Evolutionary conservation across 345 rosid genomes (phyloP).

Genomic region (Gossypium mustelinum): DNA sequence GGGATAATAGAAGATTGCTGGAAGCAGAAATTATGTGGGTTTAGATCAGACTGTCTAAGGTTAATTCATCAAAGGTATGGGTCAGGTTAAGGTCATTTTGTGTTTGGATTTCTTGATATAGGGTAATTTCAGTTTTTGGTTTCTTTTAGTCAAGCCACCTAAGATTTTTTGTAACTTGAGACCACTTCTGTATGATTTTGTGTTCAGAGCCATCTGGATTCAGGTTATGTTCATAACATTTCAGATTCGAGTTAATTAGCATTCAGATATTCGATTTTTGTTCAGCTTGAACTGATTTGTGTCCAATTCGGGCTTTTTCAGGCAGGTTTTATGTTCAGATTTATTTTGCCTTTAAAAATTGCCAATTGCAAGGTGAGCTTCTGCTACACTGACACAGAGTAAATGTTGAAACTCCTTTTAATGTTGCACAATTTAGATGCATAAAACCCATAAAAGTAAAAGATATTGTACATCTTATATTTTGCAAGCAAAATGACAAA

Average conservation of each 20-base stretch:
- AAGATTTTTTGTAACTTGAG: background rate
- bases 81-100: background rate
- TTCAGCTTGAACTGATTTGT: background rate
- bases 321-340: background rate
- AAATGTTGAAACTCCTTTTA: background rate
- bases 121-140: background rate
- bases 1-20: too few relatives aligned
- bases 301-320: background rate
- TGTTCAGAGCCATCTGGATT: background rate
- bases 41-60: background rate
- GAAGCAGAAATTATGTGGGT: background rate
- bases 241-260: background rate
- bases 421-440: background rate
- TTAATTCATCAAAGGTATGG: background rate
- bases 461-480: background rate
- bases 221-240: background rate
- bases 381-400: background rate
- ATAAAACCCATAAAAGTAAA: background rate
- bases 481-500: background rate
- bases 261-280: background rate
- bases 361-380: background rate
- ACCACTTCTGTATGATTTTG: background rate
- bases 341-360: background rate
- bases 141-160: background rate
- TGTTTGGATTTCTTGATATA: background rate